phyloP scores from a whole-genome alignment of 2,329 filamentous ascomycete species.

The Diaporthe australafricana region DNA sequence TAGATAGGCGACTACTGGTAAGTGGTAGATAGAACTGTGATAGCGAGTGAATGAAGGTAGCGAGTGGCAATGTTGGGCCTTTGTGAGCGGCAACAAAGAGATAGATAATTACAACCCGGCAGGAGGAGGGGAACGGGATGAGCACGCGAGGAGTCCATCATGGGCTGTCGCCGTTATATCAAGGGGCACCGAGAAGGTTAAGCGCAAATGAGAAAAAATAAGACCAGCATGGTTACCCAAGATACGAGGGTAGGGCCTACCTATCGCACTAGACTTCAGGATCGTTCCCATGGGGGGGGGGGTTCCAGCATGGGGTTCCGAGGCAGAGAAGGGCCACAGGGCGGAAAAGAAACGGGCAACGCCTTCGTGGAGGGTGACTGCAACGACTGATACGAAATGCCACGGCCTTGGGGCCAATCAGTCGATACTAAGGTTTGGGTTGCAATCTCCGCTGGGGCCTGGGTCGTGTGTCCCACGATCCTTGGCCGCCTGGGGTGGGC shows the following conservation, averaged over 20 bases:
- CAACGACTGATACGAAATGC: slow-evolving; percentile 25
- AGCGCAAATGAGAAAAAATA: slow-evolving; percentile 18
- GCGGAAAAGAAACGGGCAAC: not conserved
- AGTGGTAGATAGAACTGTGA: not conserved
- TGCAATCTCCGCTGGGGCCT: slow-evolving; percentile 29
- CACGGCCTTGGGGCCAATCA: slow-evolving; percentile 6
- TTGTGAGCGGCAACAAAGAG: not conserved
- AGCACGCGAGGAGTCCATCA: slow-evolving; percentile 5
- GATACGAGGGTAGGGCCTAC: slow-evolving; percentile 15
- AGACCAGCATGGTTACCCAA: slow-evolving; percentile 23
- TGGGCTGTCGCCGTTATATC: slow-evolving; percentile 15
- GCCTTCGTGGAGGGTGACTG: slow-evolving; percentile 9
- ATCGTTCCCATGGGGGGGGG: not conserved
- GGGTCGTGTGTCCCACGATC: slow-evolving; percentile 27
- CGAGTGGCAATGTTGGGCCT: slow-evolving; percentile 1
- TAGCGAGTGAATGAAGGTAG: slow-evolving; percentile 1
- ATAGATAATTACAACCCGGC: not conserved
- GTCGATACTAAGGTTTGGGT: slow-evolving; percentile 19
- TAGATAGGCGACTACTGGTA: not conserved
- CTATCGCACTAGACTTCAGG: not conserved
- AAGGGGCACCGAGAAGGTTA: not conserved
- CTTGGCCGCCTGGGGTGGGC: not conserved
- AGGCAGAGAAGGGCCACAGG: no score
- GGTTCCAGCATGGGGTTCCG: not conserved
- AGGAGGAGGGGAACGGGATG: no score